A percentile compares a stretch with the other conserved stretches of the same genome.
These are phyloP conservation scores for Alloascoidea hylecoeti DNA, from an alignment of 805 yeast species.

Conservation along the genomic window DNA sequence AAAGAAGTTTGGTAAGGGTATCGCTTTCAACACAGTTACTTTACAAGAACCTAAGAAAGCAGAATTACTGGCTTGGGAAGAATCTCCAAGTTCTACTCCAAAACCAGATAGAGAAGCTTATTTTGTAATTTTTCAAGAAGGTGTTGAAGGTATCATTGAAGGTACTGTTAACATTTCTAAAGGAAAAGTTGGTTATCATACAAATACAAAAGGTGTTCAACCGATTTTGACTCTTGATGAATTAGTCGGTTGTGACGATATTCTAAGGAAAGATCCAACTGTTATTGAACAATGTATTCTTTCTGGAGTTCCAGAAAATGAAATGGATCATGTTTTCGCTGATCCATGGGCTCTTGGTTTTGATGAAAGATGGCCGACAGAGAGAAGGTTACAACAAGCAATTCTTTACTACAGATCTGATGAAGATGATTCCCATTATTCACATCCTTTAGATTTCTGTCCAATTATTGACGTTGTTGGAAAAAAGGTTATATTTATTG, in stretches of 20 bases:
- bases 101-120: constrained; percentile 55
- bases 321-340: constrained; percentile 44
- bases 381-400: constrained; percentile 67
- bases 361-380: constrained; percentile 69
- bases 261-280: constrained; percentile 54
- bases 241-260: constrained; percentile 43
- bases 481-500: constrained; percentile 55
- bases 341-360: constrained; percentile 63
- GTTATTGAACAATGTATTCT: constrained; percentile 62
- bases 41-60: constrained; percentile 58
- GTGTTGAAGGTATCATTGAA: constrained; percentile 50
- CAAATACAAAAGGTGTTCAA: constrained; percentile 44
- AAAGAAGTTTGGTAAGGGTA: constrained; percentile 23
- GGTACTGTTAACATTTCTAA: constrained; percentile 50
- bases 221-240: constrained; percentile 67
- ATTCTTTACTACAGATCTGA: constrained; percentile 62
- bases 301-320: constrained; percentile 50
- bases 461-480: constrained; percentile 70
- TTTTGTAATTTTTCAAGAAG: constrained; percentile 45
- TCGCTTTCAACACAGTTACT: constrained; percentile 56
- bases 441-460: constrained; percentile 69
- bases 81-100: constrained; percentile 21
- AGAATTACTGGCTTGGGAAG: constrained; percentile 51
- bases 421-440: constrained; percentile 55
- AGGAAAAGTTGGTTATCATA: constrained; percentile 29